Conservation (phyloP, 2,329 filamentous ascomycete species). For the Rhynchosporium secalis region DNA sequence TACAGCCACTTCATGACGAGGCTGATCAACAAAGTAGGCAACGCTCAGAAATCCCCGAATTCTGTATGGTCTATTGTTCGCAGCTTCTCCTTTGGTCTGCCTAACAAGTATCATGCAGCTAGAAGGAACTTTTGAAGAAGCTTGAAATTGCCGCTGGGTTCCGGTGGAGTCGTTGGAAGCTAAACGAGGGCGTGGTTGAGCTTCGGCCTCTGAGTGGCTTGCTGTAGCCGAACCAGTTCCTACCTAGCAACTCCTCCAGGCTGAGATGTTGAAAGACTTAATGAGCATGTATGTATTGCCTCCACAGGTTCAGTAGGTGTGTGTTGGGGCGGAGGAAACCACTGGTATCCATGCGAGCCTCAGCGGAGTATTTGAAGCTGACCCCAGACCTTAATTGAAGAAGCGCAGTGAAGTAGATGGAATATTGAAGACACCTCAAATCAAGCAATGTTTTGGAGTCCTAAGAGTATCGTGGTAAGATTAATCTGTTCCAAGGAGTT, state of each 20-base stretch:
- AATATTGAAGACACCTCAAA: too few species aligned
- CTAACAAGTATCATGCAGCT: slow-evolving; percentile 5
- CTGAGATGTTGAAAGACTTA: neutral
- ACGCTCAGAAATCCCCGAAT: too few species aligned
- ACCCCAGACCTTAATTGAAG: neutral
- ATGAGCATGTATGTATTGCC: neutral
- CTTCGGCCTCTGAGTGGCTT: slow-evolving; percentile 1
- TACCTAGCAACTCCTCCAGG: neutral
- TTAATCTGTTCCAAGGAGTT: too few species aligned
- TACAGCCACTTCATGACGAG: slow-evolving; percentile 3
- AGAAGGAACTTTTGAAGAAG: neutral
- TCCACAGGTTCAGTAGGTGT: neutral
- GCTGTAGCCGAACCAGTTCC: neutral
- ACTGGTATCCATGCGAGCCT: too few species aligned
- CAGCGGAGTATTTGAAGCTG: neutral
- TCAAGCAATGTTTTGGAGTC: too few species aligned
- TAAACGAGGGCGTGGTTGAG: slow-evolving; percentile 1
- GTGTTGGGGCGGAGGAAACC: too few species aligned
- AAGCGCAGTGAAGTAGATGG: neutral
- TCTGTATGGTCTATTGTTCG: slow-evolving; percentile 2
- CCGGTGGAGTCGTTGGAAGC: neutral
- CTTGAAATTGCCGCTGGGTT: slow-evolving; percentile 4
- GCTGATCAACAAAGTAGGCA: neutral
- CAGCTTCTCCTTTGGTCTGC: neutral
- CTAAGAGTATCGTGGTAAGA: too few species aligned